Percentiles rank a stretch among this genome's conserved stretches.
Conservation (phyloP, 306 rosid species). For the Acacia melanoxylon region DNA sequence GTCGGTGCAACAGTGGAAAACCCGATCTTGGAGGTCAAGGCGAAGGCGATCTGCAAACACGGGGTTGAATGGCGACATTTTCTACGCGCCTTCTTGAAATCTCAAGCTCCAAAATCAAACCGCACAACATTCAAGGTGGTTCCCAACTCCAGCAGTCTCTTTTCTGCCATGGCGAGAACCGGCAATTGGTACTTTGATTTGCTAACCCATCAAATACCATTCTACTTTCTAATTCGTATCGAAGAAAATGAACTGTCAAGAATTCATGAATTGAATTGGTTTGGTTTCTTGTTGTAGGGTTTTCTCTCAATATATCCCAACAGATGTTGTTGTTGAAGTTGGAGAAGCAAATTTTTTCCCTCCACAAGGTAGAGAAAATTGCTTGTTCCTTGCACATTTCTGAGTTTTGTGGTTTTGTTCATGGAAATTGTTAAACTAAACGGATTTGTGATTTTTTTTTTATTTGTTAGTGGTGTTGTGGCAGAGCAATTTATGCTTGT, state of each 20-base stretch:
- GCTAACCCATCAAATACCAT: neutral
- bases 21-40: too few relatives aligned
- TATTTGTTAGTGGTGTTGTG: neutral
- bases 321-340: slow-evolving; percentile 65
- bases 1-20: too few relatives aligned
- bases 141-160: slow-evolving; percentile 42
- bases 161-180: slow-evolving; percentile 89
- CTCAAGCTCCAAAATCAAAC: slow-evolving; percentile 25
- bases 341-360: slow-evolving; percentile 72
- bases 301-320: slow-evolving; percentile 76
- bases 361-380: slow-evolving; percentile 67
- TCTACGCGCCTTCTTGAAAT: slow-evolving; percentile 1
- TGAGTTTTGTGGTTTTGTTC: neutral
- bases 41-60: too few relatives aligned
- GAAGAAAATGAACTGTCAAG: neutral
- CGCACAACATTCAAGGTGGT: slow-evolving; percentile 46
- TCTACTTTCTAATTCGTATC: neutral
- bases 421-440: neutral
- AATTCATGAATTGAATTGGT: neutral
- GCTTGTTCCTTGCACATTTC: too few relatives aligned
- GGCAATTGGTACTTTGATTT: slow-evolving; percentile 69
- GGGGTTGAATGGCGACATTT: too few relatives aligned
- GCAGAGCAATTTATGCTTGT: slow-evolving; percentile 73
- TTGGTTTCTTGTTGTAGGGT: slow-evolving; percentile 49
- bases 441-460: neutral